Conservation (phyloP, 1,284 basidiomycete species). For the Mixia osmundae region DNA sequence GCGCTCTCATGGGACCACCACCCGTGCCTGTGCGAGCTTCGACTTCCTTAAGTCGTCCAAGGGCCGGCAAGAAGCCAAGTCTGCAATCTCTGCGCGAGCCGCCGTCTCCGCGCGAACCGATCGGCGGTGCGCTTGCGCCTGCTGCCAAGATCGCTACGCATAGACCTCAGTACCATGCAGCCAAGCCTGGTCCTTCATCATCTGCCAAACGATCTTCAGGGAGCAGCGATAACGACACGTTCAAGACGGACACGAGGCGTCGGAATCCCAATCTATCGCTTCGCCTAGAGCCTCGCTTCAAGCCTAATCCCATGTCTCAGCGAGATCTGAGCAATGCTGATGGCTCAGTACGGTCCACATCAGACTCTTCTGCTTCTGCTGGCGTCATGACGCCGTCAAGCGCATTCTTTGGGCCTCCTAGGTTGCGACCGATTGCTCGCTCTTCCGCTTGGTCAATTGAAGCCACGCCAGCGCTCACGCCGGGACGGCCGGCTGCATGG, state of each 20-base stretch:
- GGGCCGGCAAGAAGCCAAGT: neutral
- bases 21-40: too few species aligned
- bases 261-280: conserved; percentile 17
- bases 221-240: conserved; percentile 7
- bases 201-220: conserved; percentile 9
- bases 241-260: conserved; percentile 6
- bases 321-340: conserved; percentile 1
- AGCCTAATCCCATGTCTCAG: conserved; percentile 4
- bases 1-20: too few species aligned
- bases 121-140: conserved; percentile 15
- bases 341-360: conserved; percentile 2
- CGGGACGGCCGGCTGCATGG: conserved; percentile 15
- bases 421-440: neutral
- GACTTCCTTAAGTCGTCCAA: neutral
- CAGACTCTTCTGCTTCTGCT: conserved; percentile 4
- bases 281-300: conserved; percentile 13
- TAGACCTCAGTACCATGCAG: too few species aligned
- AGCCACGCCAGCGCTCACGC: conserved; percentile 10
- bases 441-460: neutral
- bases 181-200: neutral
- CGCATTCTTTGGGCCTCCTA: conserved; percentile 6
- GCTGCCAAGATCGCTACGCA: conserved; percentile 8
- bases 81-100: neutral
- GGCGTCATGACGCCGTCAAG: neutral
- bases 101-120: too few species aligned